Conservation (phyloP, 2,329 filamentous ascomycete species). For the Colletotrichum somersetense region DNA sequence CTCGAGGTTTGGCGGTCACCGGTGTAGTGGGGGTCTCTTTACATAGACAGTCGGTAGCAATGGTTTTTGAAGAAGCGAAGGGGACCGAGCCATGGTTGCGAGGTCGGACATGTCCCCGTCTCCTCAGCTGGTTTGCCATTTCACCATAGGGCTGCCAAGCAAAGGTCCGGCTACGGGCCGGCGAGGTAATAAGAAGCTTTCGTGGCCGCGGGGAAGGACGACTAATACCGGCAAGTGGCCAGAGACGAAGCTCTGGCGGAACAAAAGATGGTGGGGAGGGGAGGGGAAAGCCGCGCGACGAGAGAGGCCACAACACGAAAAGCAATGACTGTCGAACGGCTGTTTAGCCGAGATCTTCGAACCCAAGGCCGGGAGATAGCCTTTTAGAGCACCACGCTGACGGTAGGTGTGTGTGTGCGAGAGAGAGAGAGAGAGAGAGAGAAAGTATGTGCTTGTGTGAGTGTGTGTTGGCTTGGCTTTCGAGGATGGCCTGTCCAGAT, state of each 20-base stretch:
- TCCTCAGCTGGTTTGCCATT: constrained; percentile 37
- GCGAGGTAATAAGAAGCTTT: constrained; percentile 29
- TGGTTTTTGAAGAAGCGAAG: not conserved
- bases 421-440: too few relatives aligned
- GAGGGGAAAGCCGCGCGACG: not conserved
- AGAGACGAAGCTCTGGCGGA: constrained; percentile 1
- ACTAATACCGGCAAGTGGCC: constrained; percentile 2
- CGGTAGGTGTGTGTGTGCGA: not conserved
- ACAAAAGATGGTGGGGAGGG: not conserved
- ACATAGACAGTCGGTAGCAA: not conserved
- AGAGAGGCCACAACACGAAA: constrained; percentile 2
- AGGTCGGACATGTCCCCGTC: constrained; percentile 18
- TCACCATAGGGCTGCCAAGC: constrained; percentile 34
- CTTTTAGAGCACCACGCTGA: constrained; percentile 17
- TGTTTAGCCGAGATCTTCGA: not conserved
- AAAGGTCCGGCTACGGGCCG: not conserved
- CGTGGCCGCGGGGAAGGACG: not conserved
- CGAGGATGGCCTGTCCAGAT: constrained; percentile 11
- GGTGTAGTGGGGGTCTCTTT: not conserved
- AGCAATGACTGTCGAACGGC: not conserved
- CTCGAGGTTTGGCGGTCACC: not conserved
- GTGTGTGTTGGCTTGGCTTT: not conserved
- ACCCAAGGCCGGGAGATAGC: constrained; percentile 11
- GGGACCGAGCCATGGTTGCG: constrained; percentile 2
- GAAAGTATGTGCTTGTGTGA: not conserved